Conservation (phyloP, 805 yeast genomes). For the Pichia eremophila region DNA sequence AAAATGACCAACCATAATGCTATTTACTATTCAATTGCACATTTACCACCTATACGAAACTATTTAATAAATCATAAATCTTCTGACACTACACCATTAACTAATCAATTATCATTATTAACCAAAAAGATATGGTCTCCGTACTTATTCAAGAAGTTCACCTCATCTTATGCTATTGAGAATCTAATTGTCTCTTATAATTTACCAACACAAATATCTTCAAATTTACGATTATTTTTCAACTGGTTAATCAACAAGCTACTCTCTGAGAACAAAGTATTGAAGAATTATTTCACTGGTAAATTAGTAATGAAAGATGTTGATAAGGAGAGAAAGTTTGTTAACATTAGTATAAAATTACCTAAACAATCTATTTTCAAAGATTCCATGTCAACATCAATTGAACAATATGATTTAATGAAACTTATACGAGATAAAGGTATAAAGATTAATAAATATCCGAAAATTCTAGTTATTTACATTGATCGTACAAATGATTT, state of each 20-base stretch:
- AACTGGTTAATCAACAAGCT: slow-evolving; percentile 50
- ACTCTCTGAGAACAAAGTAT: slow-evolving; percentile 23
- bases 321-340: slow-evolving; percentile 30
- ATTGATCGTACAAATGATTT: slow-evolving; percentile 40
- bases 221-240: slow-evolving; percentile 37
- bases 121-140: slow-evolving; percentile 58
- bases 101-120: slow-evolving; percentile 35
- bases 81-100: slow-evolving; percentile 19
- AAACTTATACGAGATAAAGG: slow-evolving; percentile 35
- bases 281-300: slow-evolving; percentile 43
- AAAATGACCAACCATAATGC: slow-evolving; percentile 30
- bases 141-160: slow-evolving; percentile 46
- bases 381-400: slow-evolving; percentile 33
- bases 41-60: slow-evolving; percentile 42
- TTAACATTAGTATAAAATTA: slow-evolving; percentile 48
- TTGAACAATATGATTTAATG: slow-evolving; percentile 43
- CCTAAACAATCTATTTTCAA: slow-evolving; percentile 51
- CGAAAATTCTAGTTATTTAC: slow-evolving; percentile 46
- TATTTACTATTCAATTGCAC: slow-evolving; percentile 45
- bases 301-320: slow-evolving; percentile 22
- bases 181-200: slow-evolving; percentile 32
- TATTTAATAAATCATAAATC: slow-evolving; percentile 27
- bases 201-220: slow-evolving; percentile 35
- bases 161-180: slow-evolving; percentile 60
- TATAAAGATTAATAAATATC: slow-evolving; percentile 35